Conservation (phyloP, 495 filamentous ascomycete genomes). For the Penicillium bovifimosum region DNA sequence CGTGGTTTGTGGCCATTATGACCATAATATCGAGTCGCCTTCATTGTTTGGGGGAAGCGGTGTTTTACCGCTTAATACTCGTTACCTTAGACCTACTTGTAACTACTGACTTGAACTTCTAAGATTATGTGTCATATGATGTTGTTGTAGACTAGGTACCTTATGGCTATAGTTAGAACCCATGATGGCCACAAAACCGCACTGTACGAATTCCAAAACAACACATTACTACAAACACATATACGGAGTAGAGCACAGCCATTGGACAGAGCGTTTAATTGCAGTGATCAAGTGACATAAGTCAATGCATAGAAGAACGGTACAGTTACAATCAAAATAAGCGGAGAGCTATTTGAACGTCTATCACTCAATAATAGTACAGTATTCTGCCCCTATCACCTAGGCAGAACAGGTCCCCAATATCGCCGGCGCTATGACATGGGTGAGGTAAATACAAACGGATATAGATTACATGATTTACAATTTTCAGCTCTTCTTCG, state of each 20-base stretch:
- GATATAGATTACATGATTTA: slow-evolving; percentile 25
- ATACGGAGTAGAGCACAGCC: background rate
- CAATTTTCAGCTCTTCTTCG: slow-evolving; percentile 44
- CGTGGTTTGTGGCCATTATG: too few relatives aligned
- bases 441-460: slow-evolving; percentile 30
- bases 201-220: background rate
- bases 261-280: background rate
- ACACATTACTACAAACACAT: background rate
- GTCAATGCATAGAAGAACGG: background rate
- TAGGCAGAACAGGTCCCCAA: slow-evolving; percentile 22
- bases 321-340: slow-evolving; percentile 7
- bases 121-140: too few relatives aligned
- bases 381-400: slow-evolving; percentile 15
- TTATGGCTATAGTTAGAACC: too few relatives aligned
- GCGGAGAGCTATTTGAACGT: slow-evolving; percentile 25
- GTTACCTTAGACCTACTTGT: too few relatives aligned
- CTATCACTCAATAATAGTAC: slow-evolving; percentile 23
- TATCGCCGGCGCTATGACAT: slow-evolving; percentile 47
- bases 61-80: too few relatives aligned
- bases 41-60: too few relatives aligned
- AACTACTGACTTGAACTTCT: too few relatives aligned
- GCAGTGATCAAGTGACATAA: background rate
- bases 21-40: too few relatives aligned
- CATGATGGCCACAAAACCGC: too few relatives aligned
- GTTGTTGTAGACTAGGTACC: too few relatives aligned